phyloP scores from a whole-genome alignment of 495 filamentous ascomycete species.

The Choiromyces venosus region DNA sequence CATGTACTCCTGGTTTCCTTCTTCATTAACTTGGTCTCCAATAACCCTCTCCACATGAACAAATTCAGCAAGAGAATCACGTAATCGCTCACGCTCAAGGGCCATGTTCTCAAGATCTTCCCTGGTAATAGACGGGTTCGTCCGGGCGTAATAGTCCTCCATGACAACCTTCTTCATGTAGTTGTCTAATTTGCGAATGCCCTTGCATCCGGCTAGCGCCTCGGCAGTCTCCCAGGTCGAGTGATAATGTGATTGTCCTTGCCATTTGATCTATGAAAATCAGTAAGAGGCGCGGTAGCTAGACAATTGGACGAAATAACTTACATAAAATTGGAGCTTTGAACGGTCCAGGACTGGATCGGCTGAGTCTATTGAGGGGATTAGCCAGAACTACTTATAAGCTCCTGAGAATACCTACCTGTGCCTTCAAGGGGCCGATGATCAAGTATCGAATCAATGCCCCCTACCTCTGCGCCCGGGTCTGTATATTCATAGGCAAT shows the following conservation, averaged over 20 bases:
- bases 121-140: constrained; percentile 31
- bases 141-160: constrained; percentile 45
- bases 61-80: constrained; percentile 77
- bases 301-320: constrained; percentile 20
- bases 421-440: constrained; percentile 69
- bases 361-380: constrained; percentile 46
- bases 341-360: constrained; percentile 58
- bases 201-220: constrained; percentile 60
- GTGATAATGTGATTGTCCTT: constrained; percentile 88
- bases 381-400: constrained; percentile 12
- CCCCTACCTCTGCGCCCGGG: constrained; percentile 53
- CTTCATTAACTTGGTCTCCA: constrained; percentile 60
- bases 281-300: background rate
- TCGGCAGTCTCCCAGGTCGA: constrained; percentile 86
- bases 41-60: constrained; percentile 90
- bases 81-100: constrained; percentile 78
- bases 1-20: constrained; percentile 71
- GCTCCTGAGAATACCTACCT: constrained; percentile 43
- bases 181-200: constrained; percentile 83
- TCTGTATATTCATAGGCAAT: constrained; percentile 57
- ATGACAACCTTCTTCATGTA: constrained; percentile 78
- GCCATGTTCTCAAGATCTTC: constrained; percentile 89
- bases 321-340: constrained; percentile 78
- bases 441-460: constrained; percentile 83
- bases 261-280: constrained; percentile 75